Percentiles rank a stretch among this genome's conserved stretches.
Evolutionary conservation across 805 yeast genomes (phyloP).

Genomic region (Candida suzukii): DNA sequence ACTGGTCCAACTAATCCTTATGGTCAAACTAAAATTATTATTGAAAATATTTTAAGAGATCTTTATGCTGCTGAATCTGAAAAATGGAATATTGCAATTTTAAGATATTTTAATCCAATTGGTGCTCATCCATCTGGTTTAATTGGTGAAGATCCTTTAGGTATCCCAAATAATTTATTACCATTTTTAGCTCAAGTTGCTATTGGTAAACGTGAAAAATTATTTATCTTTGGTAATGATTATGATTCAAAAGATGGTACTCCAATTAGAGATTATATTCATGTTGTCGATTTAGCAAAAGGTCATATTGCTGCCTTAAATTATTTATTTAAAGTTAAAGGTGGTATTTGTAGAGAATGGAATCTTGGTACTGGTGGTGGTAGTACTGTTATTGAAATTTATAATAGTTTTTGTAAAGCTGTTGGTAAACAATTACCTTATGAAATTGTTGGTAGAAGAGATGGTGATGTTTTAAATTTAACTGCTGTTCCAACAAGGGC

Average conservation of each 20-base stretch:
- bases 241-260: slow-evolving; percentile 71
- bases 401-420: slow-evolving; percentile 55
- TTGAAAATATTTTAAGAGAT: slow-evolving; percentile 57
- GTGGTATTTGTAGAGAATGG: slow-evolving; percentile 68
- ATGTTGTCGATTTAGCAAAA: slow-evolving; percentile 70
- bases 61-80: slow-evolving; percentile 36
- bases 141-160: slow-evolving; percentile 76
- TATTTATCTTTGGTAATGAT: slow-evolving; percentile 66
- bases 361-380: slow-evolving; percentile 80
- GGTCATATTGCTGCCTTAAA: slow-evolving; percentile 71
- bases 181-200: slow-evolving; percentile 79
- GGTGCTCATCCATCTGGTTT: slow-evolving; percentile 82
- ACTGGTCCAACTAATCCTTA: slow-evolving; percentile 72
- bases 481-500: slow-evolving; percentile 65
- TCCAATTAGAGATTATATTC: slow-evolving; percentile 76
- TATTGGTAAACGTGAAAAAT: slow-evolving; percentile 57
- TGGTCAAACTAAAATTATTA: slow-evolving; percentile 62
- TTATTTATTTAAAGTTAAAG: slow-evolving; percentile 31
- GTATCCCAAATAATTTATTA: slow-evolving; percentile 68
- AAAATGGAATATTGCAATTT: slow-evolving; percentile 50
- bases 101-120: slow-evolving; percentile 78
- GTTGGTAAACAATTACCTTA: slow-evolving; percentile 59
- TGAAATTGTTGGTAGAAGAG: slow-evolving; percentile 60
- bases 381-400: slow-evolving; percentile 69
- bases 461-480: slow-evolving; percentile 70